Evolutionary conservation across 495 filamentous ascomycete species (phyloP), one percentile per base, ranked within the genome.

Genomic region (Xylaria nigripes): DNA sequence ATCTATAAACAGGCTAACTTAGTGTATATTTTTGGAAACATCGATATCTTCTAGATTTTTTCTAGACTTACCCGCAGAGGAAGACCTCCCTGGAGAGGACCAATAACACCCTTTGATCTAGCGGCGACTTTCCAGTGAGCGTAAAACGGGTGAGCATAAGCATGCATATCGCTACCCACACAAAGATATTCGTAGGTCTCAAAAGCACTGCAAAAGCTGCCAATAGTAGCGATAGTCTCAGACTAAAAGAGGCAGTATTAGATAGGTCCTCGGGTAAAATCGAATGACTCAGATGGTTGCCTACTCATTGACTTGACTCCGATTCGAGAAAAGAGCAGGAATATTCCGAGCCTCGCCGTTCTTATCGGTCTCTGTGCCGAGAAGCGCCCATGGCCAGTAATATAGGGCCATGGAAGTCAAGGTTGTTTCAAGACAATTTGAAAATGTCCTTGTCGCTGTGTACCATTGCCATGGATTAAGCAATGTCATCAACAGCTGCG

Each of bases 381-480:
- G 65, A 18, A 80, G 58, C 27, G 72, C 67, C 94, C 93, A 97
- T 16, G 93, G 93, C 91, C 90, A 97, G 51, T 83, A 79, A 58
- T 81, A 80, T 15, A 96, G 71, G 5, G 91, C 93, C 50, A 82
- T 74, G 51, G 87, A 75, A 13, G 93, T 96, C 56, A 99, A 63
- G 3, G 86, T 87, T 1, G 87, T 94, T 73, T 99, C 93, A 8
- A 96, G 71, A 50, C 85, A 93, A 70, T 97, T 99, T 38, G 90
- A 96, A 48, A 99, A 81, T 0, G 93, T 95, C 51, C 93, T 80
- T 1, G 89, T 94, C 0, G 91, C 90, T 67, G 86, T 94, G 68
- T 94, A 96, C 86, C 86, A 99, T 66, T 96, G 90, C 89, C 94
- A 99, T 16, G 93, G 90, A 64, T 83, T 97, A 57, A 86, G 70